Evolutionary conservation across 2,329 filamentous ascomycete species (phyloP), one percentile per base, ranked within the genome.

Genomic region (Xylariaceae sp.): DNA sequence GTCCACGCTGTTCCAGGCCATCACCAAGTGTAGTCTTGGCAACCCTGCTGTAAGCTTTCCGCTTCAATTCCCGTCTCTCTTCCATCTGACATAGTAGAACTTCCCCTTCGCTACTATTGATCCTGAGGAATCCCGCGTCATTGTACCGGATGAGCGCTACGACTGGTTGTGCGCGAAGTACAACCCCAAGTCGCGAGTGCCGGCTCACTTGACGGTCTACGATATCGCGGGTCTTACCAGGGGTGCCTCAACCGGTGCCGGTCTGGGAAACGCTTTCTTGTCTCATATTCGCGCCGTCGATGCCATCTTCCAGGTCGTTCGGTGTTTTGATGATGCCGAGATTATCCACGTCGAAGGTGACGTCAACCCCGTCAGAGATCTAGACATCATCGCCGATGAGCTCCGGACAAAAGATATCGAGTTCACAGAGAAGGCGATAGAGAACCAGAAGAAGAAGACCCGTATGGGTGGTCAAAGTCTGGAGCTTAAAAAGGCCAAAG

Each of bases 321-420:
- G 91, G 67, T 95, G 89, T 77, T 96, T 99, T 76, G 95, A 99
- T 71, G 94, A 99, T 79, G 94, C 92, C 57, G 94, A 99, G 76
- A 99, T 99, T 68, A 97, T 96, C 67, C 94, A 99, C 81, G 91
- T 99, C 63, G 95, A 99, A 80, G 95, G 94, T 71, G 94, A 99
- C 68, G 95, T 99, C 66, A 89, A 99, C 76, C 95, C 94, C 35
- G 83, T 88, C 58, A 87, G 94, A 70, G 94, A 99, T 79, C 75
- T 99, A 64, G 88, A 90, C 69, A 99, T 99, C 73, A 97, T 99
- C 75, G 90, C 86, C 72, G 91, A 97, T 70, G 94, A 99, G 77
- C 79, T 99, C 69, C 86, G 92, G 60, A 86, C 96, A 73, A 99
- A 99, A 80, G 94, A 99, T 75, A 96, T 96, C 62, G 95, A 99